phyloP scores from a whole-genome alignment of 2,329 filamentous ascomycete genomes.

The Scytalidium sp. region DNA sequence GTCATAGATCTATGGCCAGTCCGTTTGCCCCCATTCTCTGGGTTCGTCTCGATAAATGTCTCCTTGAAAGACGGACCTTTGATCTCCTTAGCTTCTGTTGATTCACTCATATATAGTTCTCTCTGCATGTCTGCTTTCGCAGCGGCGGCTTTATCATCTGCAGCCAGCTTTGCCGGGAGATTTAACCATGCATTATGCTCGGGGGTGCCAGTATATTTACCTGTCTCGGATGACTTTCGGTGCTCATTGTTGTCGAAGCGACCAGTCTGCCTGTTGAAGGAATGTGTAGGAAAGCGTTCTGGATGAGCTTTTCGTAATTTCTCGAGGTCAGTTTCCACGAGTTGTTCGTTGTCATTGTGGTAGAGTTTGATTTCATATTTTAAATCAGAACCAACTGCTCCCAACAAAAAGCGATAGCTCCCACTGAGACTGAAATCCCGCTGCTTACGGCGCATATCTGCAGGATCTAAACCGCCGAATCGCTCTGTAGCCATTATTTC shows the following conservation, averaged over 20 bases:
- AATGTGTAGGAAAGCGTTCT: background rate
- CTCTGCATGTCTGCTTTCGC: conserved; percentile 10
- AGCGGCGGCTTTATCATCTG: conserved; percentile 19
- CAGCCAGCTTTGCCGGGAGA: conserved; percentile 17
- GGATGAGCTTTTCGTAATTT: conserved; percentile 16
- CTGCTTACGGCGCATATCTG: conserved; percentile 81
- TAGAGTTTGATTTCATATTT: conserved; percentile 71
- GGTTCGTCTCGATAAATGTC: conserved; percentile 24
- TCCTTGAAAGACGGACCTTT: conserved; percentile 20
- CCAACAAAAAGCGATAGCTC: conserved; percentile 80
- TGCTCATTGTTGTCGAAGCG: conserved; percentile 1
- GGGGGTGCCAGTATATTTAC: conserved; percentile 4
- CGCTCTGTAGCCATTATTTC: conserved; percentile 79
- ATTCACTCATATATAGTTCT: conserved; percentile 1
- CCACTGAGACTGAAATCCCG: conserved; percentile 88
- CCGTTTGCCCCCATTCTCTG: conserved; percentile 25
- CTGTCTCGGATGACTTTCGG: background rate
- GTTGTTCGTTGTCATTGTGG: conserved; percentile 69
- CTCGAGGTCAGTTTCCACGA: conserved; percentile 86
- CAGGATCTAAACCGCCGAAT: conserved; percentile 77
- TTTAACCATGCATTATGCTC: conserved; percentile 20
- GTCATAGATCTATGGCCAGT: conserved; percentile 16
- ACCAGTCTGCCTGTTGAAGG: background rate
- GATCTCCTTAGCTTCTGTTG: conserved; percentile 7
- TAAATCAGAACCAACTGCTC: conserved; percentile 60